A percentile compares a stretch with the other conserved stretches of the same genome.
Evolutionary conservation across 495 filamentous ascomycete species (phyloP).

Genomic region (Ascodesmis nigricans): DNA sequence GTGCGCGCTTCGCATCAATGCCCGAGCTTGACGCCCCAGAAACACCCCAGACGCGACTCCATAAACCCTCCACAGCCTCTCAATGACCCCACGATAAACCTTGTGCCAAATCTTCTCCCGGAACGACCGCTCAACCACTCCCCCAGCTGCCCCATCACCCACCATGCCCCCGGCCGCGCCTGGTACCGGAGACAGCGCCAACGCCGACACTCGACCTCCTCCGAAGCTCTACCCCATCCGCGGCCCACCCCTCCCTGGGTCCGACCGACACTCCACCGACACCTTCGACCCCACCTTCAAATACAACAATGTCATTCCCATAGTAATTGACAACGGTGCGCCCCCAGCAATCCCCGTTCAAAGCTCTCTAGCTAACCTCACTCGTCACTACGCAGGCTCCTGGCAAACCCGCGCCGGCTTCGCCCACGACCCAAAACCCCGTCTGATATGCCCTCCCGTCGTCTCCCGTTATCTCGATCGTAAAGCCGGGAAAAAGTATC

Average conservation of each 20-base stretch:
- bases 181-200: conserved; percentile 5
- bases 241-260: conserved; percentile 14
- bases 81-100: background rate
- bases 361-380: background rate
- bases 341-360: background rate
- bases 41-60: too few species aligned
- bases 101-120: background rate
- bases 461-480: conserved; percentile 87
- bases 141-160: background rate
- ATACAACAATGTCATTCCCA: conserved; percentile 37
- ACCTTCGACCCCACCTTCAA: conserved; percentile 15
- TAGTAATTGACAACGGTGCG: conserved; percentile 95
- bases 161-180: background rate
- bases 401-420: conserved; percentile 78
- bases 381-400: conserved; percentile 37
- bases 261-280: background rate
- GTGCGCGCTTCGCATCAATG: too few species aligned
- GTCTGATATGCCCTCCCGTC: conserved; percentile 62
- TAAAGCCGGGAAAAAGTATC: conserved; percentile 69
- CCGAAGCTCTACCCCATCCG: conserved; percentile 20
- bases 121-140: conserved; percentile 3
- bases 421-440: conserved; percentile 67
- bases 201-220: conserved; percentile 13
- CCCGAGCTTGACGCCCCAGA: too few species aligned
- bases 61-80: conserved; percentile 1